Evolutionary conservation across 2,329 filamentous ascomycete genomes (phyloP).

Genomic region (Neocatenulostroma microsporum): DNA sequence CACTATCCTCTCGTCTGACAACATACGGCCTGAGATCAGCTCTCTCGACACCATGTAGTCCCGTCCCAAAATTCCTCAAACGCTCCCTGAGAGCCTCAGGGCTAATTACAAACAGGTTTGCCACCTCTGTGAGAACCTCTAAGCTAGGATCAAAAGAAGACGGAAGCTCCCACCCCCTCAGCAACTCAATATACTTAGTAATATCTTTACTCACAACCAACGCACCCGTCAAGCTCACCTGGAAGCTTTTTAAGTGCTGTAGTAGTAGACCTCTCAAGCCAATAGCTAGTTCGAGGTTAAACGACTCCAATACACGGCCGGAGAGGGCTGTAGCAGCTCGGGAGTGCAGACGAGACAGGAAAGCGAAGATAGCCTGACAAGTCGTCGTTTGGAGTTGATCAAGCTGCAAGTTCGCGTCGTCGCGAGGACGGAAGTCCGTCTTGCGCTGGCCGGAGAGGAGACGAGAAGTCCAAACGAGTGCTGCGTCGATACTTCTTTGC

Average conservation of each 20-base stretch:
- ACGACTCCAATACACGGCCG: conserved; percentile 72
- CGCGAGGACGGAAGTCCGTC: conserved; percentile 80
- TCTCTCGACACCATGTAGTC: conserved; percentile 34
- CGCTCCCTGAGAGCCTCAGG: conserved; percentile 47
- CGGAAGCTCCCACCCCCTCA: conserved; percentile 68
- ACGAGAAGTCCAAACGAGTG: conserved; percentile 66
- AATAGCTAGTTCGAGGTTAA: conserved; percentile 76
- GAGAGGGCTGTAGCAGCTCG: conserved; percentile 63
- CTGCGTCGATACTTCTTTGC: conserved; percentile 62
- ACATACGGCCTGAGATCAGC: conserved; percentile 72
- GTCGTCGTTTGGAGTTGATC: conserved; percentile 69
- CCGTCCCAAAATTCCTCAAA: conserved; percentile 36
- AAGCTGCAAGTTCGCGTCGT: conserved; percentile 66
- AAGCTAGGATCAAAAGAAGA: conserved; percentile 51
- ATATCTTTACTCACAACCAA: conserved; percentile 96
- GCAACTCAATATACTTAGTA: conserved; percentile 78
- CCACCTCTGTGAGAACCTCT: conserved; percentile 86
- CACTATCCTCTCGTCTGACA: conserved; percentile 73
- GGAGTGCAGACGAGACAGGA: conserved; percentile 59
- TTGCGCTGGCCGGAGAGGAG: conserved; percentile 73
- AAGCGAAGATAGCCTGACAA: conserved; percentile 71
- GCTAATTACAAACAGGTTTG: conserved; percentile 90
- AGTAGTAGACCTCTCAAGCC: conserved; percentile 71
- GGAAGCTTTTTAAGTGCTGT: conserved; percentile 90
- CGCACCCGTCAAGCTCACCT: conserved; percentile 84